These are phyloP conservation scores for Trapa incisa DNA, from an alignment of 345 rosid species.

Conservation along the genomic window DNA sequence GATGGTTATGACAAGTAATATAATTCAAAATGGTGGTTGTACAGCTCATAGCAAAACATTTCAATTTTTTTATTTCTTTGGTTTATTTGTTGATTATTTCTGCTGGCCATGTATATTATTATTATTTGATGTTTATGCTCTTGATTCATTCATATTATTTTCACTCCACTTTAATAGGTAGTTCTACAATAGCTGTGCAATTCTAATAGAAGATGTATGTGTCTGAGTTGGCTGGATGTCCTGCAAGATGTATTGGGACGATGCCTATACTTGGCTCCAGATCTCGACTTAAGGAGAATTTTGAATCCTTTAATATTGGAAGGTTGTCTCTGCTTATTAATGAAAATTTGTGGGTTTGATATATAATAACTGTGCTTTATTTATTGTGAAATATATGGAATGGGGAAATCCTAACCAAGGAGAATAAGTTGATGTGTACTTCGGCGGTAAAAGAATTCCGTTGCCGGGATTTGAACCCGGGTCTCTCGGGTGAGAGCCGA, in stretches of 20 bases:
- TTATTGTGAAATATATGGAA: background rate
- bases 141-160: background rate
- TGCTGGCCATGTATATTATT: background rate
- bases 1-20: background rate
- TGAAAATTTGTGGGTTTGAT: background rate
- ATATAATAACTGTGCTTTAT: too few species aligned
- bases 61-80: background rate
- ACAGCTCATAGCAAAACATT: background rate
- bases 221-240: slow-evolving; percentile 46
- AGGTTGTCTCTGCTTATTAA: slow-evolving; percentile 27
- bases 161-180: background rate
- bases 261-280: slow-evolving; percentile 18
- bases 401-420: background rate
- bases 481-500: slow-evolving; percentile 70
- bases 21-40: background rate
- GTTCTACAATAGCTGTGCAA: background rate
- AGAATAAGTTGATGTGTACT: background rate
- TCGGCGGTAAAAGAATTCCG: slow-evolving; percentile 17
- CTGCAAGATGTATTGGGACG: slow-evolving; percentile 29
- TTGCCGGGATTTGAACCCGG: slow-evolving; percentile 78
- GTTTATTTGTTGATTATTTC: background rate
- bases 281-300: slow-evolving; percentile 14
- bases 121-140: background rate
- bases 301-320: slow-evolving; percentile 12
- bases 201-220: slow-evolving; percentile 31